A percentile compares a stretch with the other conserved stretches of the same genome.
Conservation (phyloP, 1,139 yeast species). For the Pichia sp. region DNA sequence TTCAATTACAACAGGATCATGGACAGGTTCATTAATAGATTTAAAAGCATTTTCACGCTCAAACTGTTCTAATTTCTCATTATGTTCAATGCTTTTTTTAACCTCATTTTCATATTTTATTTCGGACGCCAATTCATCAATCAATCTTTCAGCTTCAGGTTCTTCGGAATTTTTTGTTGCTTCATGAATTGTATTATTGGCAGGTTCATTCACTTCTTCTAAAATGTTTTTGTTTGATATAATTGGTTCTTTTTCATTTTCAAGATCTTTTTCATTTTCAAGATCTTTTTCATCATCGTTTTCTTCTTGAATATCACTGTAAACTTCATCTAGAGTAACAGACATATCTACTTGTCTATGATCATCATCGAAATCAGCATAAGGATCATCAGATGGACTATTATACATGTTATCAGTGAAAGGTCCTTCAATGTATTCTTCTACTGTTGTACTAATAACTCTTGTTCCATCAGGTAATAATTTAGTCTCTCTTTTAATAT, state of each 20-base stretch:
- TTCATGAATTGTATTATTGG: background rate
- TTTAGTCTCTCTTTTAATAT: slow-evolving; percentile 11
- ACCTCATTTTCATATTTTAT: slow-evolving; percentile 24
- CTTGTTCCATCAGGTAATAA: slow-evolving; percentile 16
- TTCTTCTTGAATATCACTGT: background rate
- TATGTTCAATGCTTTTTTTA: slow-evolving; percentile 21
- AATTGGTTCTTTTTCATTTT: slow-evolving; percentile 4
- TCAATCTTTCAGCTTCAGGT: slow-evolving; percentile 13
- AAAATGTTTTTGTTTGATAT: background rate
- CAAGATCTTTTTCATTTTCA: slow-evolving; percentile 5
- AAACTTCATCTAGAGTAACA: slow-evolving; percentile 9
- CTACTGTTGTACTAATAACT: slow-evolving; percentile 15
- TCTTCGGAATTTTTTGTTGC: background rate
- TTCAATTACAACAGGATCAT: slow-evolving; percentile 13
- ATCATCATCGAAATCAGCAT: slow-evolving; percentile 14
- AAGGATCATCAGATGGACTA: slow-evolving; percentile 13
- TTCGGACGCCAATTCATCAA: slow-evolving; percentile 25
- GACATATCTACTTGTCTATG: slow-evolving; percentile 11
- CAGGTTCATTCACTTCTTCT: background rate
- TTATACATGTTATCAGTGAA: slow-evolving; percentile 6
- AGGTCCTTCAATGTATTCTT: slow-evolving; percentile 10
- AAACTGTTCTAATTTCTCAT: slow-evolving; percentile 20
- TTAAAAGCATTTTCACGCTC: slow-evolving; percentile 23
- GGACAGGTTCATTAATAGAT: slow-evolving; percentile 11
- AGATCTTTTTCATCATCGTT: background rate